Base-by-base conservation (phyloP, 2,329 filamentous ascomycete genomes). In the Lojkania enalia region DNA sequence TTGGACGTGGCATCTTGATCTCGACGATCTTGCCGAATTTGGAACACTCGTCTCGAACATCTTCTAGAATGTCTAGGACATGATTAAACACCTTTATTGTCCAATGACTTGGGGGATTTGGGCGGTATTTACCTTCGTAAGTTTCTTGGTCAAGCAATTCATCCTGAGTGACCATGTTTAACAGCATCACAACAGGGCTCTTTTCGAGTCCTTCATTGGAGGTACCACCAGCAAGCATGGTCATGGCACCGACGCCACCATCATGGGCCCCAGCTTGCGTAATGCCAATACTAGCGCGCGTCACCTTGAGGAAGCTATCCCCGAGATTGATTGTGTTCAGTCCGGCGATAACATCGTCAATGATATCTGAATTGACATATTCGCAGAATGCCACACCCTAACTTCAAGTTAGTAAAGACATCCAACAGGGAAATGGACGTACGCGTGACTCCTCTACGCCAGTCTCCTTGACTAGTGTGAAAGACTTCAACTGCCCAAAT, bases 111-210 rank as follows among this genome's bases (percentile, higher is more conserved):
- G 14, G 33, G 13, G n/a, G 4, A 20, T 15, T 13, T 14, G 14
- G 33, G 13, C 44, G 3, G 9, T 21, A 59, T 76, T 64, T 79
- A 91, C 92, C 92, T 73, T 96, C 88, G 63, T 96, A 97, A 63
- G 99, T 94, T 25, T 97, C 91, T 39, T 85, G 85, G 65, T 97
- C 91, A 72, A 96, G 84, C 18, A 99, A 77, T 72, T 99, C 94
- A 60, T 99, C 94, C 0, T 90, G 80, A 0, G 94, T 99, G 25
- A 99, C 92, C 94, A 99, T 99, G 76, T 99, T 99, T 64, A 99
- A 82, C 50, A 99, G 77, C 72, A 96, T 92, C 49, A 99, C 70
- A 13, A 99, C 92, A 44, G 88, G 83, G 54, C 88, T 88, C 48
- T 86, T 84, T 57, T 95, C 90, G 23, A 87, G 77, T 23, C 58